Evolutionary conservation across 257 asterid species (phyloP).

Genomic region (Jaltomata sinuosa): DNA sequence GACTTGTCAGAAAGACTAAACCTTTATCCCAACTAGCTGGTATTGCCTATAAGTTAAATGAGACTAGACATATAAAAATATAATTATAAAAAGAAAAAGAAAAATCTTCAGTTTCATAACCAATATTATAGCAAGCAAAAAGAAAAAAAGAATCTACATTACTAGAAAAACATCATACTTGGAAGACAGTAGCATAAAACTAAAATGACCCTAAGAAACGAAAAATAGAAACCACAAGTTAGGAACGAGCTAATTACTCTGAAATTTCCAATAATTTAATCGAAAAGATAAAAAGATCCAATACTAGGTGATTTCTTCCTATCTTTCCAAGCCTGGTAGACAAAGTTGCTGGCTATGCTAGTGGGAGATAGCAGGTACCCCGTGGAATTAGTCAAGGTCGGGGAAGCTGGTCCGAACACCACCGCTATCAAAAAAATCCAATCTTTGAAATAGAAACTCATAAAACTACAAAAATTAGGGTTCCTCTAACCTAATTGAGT

Average conservation of each 20-base stretch:
- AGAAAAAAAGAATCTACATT: neutral
- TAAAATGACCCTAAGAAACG: neutral
- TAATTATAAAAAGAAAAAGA: neutral
- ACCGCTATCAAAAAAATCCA: neutral
- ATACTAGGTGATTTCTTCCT: neutral
- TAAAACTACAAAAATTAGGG: neutral
- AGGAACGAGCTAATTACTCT: neutral
- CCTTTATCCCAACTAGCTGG: neutral
- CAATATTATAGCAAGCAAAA: neutral
- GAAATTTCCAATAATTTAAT: neutral
- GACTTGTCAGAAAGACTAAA: neutral
- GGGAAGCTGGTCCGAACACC: neutral
- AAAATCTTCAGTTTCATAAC: neutral
- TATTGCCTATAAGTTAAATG: neutral
- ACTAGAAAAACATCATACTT: neutral
- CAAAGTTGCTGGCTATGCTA: neutral
- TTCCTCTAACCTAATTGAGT: neutral
- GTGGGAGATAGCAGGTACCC: neutral
- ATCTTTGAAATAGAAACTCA: neutral
- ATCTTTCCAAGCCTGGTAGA: neutral
- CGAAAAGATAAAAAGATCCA: neutral
- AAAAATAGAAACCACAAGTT: neutral
- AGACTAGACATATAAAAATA: neutral
- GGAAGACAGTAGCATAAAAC: neutral
- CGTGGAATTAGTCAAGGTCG: neutral